Conservation (phyloP, 2,329 filamentous ascomycete genomes). For the Corinectria fuckeliana region DNA sequence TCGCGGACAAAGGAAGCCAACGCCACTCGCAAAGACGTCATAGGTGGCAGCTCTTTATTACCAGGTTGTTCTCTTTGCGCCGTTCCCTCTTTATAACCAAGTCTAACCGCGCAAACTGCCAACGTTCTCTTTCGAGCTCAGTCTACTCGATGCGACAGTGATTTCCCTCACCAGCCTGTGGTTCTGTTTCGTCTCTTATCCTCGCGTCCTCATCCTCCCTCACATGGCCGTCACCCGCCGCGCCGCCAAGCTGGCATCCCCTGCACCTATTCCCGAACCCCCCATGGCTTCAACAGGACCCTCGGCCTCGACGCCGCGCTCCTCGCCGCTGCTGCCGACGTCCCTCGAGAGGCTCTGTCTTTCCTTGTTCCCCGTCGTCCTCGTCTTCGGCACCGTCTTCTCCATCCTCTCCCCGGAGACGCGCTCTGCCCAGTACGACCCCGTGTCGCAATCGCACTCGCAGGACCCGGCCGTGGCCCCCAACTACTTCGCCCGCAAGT, state of each 20-base stretch:
- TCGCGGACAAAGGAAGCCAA: constrained; percentile 19
- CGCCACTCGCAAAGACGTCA: constrained; percentile 36
- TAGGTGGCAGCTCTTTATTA: constrained; percentile 22
- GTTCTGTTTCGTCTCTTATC: background rate
- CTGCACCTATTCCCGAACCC: constrained; percentile 11
- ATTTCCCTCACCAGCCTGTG: background rate
- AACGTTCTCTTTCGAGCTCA: background rate
- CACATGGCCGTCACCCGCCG: constrained; percentile 40
- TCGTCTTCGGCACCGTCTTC: constrained; percentile 84
- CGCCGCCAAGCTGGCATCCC: constrained; percentile 27
- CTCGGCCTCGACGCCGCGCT: constrained; percentile 43
- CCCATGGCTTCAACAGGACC: constrained; percentile 19
- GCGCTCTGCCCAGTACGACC: constrained; percentile 68
- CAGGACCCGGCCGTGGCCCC: constrained; percentile 64
- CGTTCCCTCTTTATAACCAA: constrained; percentile 1
- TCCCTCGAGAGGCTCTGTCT: constrained; percentile 70
- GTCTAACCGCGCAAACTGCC: constrained; percentile 8
- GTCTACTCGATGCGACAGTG: background rate
- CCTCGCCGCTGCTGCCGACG: constrained; percentile 71
- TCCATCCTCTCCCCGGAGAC: constrained; percentile 77
- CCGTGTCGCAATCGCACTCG: constrained; percentile 67
- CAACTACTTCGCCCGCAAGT: constrained; percentile 92
- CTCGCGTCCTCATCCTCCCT: background rate
- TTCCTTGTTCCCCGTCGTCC: constrained; percentile 74
- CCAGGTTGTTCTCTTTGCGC: background rate